Evolutionary conservation across 805 yeast species (phyloP).

Genomic region (Saccharomycopsis sp.): DNA sequence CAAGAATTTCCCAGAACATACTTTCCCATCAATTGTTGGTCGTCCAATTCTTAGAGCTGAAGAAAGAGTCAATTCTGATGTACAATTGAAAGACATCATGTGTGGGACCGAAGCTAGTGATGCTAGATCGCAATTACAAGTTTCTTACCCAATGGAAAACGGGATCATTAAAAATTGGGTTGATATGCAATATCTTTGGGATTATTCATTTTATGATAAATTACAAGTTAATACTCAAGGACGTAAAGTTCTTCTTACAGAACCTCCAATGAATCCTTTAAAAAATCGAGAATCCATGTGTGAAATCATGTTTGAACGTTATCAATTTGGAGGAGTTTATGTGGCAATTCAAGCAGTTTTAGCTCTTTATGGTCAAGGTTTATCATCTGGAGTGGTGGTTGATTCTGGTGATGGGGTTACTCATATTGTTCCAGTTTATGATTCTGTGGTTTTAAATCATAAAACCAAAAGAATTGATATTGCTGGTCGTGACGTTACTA

Average conservation of each 20-base stretch:
- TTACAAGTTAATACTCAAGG: slow-evolving; percentile 73
- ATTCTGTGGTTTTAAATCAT: slow-evolving; percentile 92
- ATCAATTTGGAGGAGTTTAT: slow-evolving; percentile 84
- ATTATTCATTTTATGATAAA: slow-evolving; percentile 88
- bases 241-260: slow-evolving; percentile 78
- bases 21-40: slow-evolving; percentile 96
- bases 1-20: slow-evolving; percentile 91
- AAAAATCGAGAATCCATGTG: slow-evolving; percentile 88
- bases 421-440: slow-evolving; percentile 96
- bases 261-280: slow-evolving; percentile 96
- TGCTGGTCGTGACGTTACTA: slow-evolving; percentile 98
- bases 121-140: slow-evolving; percentile 80
- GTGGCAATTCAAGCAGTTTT: slow-evolving; percentile 97
- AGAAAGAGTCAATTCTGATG: slow-evolving; percentile 59
- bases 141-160: slow-evolving; percentile 98
- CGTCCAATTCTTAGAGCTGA: slow-evolving; percentile 96
- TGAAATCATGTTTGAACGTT: slow-evolving; percentile 85
- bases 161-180: slow-evolving; percentile 98
- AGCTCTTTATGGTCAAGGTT: slow-evolving; percentile 94
- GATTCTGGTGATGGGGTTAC: slow-evolving; percentile 99
- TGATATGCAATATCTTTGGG: slow-evolving; percentile 98
- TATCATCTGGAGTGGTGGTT: slow-evolving; percentile 94
- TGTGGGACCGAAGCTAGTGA: slow-evolving; percentile 94
- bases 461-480: slow-evolving; percentile 87
- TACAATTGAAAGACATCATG: slow-evolving; percentile 91